phyloP scores from a whole-genome alignment of 495 filamentous ascomycete species.

The Aspergillus diversus region DNA sequence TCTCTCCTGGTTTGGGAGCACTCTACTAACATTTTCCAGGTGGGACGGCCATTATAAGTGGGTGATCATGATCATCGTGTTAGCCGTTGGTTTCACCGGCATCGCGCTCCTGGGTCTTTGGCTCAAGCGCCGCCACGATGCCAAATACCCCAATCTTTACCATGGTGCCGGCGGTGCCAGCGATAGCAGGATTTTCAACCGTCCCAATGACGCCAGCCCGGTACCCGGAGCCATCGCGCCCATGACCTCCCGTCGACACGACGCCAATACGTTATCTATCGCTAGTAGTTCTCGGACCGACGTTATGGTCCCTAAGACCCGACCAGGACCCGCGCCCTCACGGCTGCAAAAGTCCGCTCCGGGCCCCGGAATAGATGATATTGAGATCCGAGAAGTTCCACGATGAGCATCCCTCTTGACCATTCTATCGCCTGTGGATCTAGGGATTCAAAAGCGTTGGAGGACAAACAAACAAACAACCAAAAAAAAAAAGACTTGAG shows the following conservation, averaged over 20 bases:
- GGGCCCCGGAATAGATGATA: slow-evolving; percentile 20
- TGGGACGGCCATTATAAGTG: slow-evolving; percentile 54
- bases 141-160: slow-evolving; percentile 44
- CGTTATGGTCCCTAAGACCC: slow-evolving; percentile 19
- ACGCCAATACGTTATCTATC: slow-evolving; percentile 28
- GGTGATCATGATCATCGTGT: slow-evolving; percentile 58
- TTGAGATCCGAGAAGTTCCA: slow-evolving; percentile 36
- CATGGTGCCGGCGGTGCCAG: slow-evolving; percentile 30
- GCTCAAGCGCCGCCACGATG: slow-evolving; percentile 54
- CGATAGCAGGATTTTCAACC: slow-evolving; percentile 27
- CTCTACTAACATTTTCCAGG: slow-evolving; percentile 35
- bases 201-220: slow-evolving; percentile 25
- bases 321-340: slow-evolving; percentile 23
- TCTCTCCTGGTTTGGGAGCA: neutral
- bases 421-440: neutral
- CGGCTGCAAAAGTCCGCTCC: slow-evolving; percentile 31
- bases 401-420: slow-evolving; percentile 9
- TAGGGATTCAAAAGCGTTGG: neutral
- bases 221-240: slow-evolving; percentile 16
- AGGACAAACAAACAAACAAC: neutral
- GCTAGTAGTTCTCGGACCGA: slow-evolving; percentile 41
- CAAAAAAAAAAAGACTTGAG: neutral
- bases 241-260: slow-evolving; percentile 19
- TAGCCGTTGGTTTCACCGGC: slow-evolving; percentile 48
- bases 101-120: slow-evolving; percentile 43